Conservation (phyloP, 306 rosid genomes). For the Prosopis cineraria region DNA sequence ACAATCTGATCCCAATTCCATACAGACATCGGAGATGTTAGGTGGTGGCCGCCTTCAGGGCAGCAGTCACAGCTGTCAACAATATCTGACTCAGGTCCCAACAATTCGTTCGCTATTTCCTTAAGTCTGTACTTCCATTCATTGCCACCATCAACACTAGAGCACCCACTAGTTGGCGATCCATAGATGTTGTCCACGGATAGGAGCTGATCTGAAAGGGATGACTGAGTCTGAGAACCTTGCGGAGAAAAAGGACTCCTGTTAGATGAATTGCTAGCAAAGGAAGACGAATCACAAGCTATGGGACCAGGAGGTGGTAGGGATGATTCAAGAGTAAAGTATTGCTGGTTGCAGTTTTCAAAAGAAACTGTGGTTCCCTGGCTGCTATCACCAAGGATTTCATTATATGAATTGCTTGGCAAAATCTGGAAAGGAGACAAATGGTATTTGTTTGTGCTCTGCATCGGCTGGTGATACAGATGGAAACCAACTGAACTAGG, state of each 20-base stretch:
- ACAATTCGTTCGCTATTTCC: conserved; percentile 63
- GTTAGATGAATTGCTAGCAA: conserved; percentile 70
- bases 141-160: conserved; percentile 53
- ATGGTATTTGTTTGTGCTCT: conserved; percentile 45
- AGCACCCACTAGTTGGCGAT: conserved; percentile 74
- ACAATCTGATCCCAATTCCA: conserved; percentile 46
- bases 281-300: conserved; percentile 73
- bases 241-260: conserved; percentile 72
- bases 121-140: conserved; percentile 60
- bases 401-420: conserved; percentile 53
- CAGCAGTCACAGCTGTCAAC: conserved; percentile 54
- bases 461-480: conserved; percentile 55
- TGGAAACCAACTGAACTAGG: conserved; percentile 43
- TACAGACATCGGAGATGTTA: conserved; percentile 27
- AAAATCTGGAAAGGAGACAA: conserved; percentile 49
- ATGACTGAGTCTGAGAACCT: conserved; percentile 68
- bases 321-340: conserved; percentile 78
- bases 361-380: conserved; percentile 65
- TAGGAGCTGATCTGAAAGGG: conserved; percentile 71
- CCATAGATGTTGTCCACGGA: conserved; percentile 62
- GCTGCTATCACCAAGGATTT: conserved; percentile 43
- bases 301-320: conserved; percentile 38
- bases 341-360: conserved; percentile 52
- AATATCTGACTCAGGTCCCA: conserved; percentile 73
- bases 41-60: conserved; percentile 38